Conservation (phyloP, 1,284 basidiomycete species). For the Ganoderma resinaceum region DNA sequence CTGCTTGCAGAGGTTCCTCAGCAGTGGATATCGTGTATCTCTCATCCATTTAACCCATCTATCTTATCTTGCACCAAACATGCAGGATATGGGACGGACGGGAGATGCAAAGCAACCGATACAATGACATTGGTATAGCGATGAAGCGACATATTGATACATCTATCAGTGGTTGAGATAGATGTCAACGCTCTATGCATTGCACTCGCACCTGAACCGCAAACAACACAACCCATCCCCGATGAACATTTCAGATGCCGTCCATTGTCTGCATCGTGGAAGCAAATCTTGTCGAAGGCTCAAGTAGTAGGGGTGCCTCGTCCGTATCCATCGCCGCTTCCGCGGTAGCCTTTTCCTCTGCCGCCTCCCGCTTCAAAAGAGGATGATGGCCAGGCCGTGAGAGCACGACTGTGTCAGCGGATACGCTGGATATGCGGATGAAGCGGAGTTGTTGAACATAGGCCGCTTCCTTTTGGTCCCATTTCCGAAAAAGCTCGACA, state of each 20-base stretch:
- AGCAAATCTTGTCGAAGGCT: conserved; percentile 45
- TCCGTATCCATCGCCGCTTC: conserved; percentile 42
- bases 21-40: conserved; percentile 1
- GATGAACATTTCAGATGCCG: conserved; percentile 32
- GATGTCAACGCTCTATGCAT: too few relatives aligned
- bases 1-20: conserved; percentile 8
- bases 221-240: not conserved
- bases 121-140: not conserved
- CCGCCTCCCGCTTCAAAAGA: conserved; percentile 40
- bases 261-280: conserved; percentile 56
- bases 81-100: too few relatives aligned
- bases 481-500: conserved; percentile 76
- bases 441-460: conserved; percentile 81
- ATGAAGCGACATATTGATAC: conserved; percentile 17
- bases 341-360: conserved; percentile 14
- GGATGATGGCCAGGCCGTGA: conserved; percentile 67
- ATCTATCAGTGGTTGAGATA: conserved; percentile 2
- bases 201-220: not conserved
- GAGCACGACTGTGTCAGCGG: conserved; percentile 55
- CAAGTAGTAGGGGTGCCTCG: conserved; percentile 41
- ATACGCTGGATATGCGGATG: conserved; percentile 70
- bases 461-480: conserved; percentile 79
- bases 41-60: not conserved
- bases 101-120: too few relatives aligned
- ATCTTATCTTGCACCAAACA: not conserved